Evolutionary conservation across 2,329 filamentous ascomycete species (phyloP), one percentile per base, ranked within the genome.

Genomic region (Penicillium expansum): DNA sequence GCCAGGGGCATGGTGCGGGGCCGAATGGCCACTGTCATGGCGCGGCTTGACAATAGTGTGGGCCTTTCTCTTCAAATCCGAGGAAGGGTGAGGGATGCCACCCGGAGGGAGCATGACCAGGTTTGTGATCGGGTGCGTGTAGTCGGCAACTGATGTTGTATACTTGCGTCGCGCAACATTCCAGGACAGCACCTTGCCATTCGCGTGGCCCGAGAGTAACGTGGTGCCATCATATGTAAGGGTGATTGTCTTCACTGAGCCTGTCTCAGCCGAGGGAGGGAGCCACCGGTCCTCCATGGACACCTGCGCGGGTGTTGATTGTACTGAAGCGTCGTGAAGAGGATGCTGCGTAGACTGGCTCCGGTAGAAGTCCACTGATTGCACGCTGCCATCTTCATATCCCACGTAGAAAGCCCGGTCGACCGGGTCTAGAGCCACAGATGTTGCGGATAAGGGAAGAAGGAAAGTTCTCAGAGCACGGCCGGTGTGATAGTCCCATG

Each of bases 401-500:
- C 89, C 88, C 43, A 89, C 84, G 67, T 92, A 96, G 56, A 94
- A 85, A 5, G 89, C 91, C 51, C 93, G 84, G 62, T 93, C 88
- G 58, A 87, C 91, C 0, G 92, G 89, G 72, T 97, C 94, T 5
- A 97, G 79, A 9, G 84, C 79, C 33, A 93, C 72, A 65, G 88
- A 92, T 30, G 88, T 79, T 16, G 92, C 91, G 18, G 83, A 79
- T n/a, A 82, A 80, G 2, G 90, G 85, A 55, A 97, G 85, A 39
- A 97, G 81, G 62, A 95, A 86, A 4, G 92, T 97, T 42, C 92
- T 86, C 56, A 97, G 78, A 11, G 88, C 80, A 58, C 85, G 83
- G 38, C 91, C 91, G 0, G 86, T 90, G 60, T 87, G 85, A 71
- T 95, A 95, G 75, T 97, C 92, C 94, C 94, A 99, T 58, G 96